These are phyloP conservation scores for Penicillium soppii DNA, from an alignment of 495 filamentous ascomycete species.

Conservation along the genomic window DNA sequence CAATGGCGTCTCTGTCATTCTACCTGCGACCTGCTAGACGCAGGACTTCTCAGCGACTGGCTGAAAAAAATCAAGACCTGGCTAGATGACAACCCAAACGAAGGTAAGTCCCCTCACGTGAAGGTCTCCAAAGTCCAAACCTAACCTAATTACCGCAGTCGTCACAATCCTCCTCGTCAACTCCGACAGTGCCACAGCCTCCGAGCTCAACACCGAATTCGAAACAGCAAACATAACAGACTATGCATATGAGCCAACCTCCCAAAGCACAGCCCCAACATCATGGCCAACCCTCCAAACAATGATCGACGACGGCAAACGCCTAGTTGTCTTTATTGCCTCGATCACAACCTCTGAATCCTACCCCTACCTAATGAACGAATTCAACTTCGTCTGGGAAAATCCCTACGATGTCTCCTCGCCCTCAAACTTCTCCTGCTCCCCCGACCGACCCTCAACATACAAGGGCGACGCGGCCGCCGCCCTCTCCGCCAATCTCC, in stretches of 20 bases:
- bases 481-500: slow-evolving; percentile 45
- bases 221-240: slow-evolving; percentile 54
- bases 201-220: slow-evolving; percentile 57
- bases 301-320: slow-evolving; percentile 62
- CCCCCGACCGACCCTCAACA: slow-evolving; percentile 58
- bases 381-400: slow-evolving; percentile 77
- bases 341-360: slow-evolving; percentile 43
- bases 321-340: slow-evolving; percentile 66
- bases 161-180: slow-evolving; percentile 75
- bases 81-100: slow-evolving; percentile 67
- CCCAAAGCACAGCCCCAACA: slow-evolving; percentile 38
- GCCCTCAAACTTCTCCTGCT: slow-evolving; percentile 63
- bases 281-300: slow-evolving; percentile 69
- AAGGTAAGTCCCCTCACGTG: slow-evolving; percentile 44
- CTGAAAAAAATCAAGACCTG: slow-evolving; percentile 61
- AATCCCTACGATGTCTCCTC: slow-evolving; percentile 69
- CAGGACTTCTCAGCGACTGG: slow-evolving; percentile 62
- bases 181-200: slow-evolving; percentile 56
- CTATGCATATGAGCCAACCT: slow-evolving; percentile 60
- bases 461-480: slow-evolving; percentile 38
- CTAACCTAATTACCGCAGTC: slow-evolving; percentile 36
- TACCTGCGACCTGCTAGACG: slow-evolving; percentile 62
- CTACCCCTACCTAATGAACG: slow-evolving; percentile 67
- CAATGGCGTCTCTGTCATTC: slow-evolving; percentile 67
- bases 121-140: neutral